A percentile compares a stretch with the other conserved stretches of the same genome.
Conservation (phyloP, 1,284 basidiomycete genomes). For the Dichomitus squalens region DNA sequence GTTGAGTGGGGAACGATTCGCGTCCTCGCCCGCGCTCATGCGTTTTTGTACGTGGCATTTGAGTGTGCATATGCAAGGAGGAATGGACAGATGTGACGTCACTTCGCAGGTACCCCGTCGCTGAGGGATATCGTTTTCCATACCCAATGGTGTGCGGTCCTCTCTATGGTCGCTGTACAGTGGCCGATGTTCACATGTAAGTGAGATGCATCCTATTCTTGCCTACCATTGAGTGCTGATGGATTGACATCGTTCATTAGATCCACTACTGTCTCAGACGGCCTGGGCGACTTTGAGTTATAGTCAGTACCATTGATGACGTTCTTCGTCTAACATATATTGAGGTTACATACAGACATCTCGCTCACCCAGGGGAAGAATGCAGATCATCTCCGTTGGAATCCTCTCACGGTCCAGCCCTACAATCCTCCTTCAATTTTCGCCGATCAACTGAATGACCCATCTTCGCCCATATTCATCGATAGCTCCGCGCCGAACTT, state of each 20-base stretch:
- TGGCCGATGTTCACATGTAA: constrained; percentile 93
- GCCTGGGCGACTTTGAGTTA: constrained; percentile 88
- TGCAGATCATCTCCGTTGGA: constrained; percentile 56
- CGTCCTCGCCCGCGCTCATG: constrained; percentile 83
- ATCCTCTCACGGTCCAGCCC: constrained; percentile 60
- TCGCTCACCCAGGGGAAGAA: constrained; percentile 59
- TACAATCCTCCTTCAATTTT: constrained; percentile 71
- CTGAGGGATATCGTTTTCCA: constrained; percentile 92
- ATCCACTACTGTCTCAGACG: constrained; percentile 83
- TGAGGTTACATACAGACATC: constrained; percentile 57
- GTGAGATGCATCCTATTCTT: constrained; percentile 33
- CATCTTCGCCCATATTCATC: constrained; percentile 78
- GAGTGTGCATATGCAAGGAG: neutral
- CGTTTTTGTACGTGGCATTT: constrained; percentile 71
- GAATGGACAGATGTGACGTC: constrained; percentile 21
- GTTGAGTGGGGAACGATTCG: constrained; percentile 87
- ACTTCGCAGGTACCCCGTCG: constrained; percentile 80
- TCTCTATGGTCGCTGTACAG: constrained; percentile 91
- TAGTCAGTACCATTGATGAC: constrained; percentile 55
- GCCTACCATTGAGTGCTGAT: neutral
- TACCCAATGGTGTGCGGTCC: constrained; percentile 85
- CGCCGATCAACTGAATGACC: constrained; percentile 69
- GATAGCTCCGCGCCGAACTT: constrained; percentile 67
- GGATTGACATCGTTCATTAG: constrained; percentile 41
- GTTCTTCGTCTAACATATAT: constrained; percentile 2